Conservation (phyloP, 2,329 filamentous ascomycete genomes). For the Elsinoe arachidis region DNA sequence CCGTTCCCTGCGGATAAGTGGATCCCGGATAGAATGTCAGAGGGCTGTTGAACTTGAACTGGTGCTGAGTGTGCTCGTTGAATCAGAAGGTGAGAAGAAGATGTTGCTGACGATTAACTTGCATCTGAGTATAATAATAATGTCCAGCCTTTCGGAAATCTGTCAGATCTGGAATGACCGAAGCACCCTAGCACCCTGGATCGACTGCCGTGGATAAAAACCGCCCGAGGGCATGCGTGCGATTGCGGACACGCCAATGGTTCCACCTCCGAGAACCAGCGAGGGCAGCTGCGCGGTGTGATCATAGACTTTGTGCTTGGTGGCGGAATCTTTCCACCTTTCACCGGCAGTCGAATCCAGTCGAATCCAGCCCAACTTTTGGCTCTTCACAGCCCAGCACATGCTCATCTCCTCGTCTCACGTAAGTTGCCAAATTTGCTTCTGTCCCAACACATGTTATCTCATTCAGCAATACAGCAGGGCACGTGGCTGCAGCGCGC, state of each 20-base stretch:
- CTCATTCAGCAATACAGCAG: no score
- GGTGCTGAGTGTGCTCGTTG: background rate
- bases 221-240: background rate
- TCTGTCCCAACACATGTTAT: background rate
- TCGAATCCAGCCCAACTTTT: no score
- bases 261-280: background rate
- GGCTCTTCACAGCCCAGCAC: background rate
- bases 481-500: no score
- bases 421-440: background rate
- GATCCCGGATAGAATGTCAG: background rate
- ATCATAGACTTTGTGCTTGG: slow-evolving; percentile 4
- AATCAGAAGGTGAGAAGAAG: background rate
- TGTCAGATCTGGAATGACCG: background rate
- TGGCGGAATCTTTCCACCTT: slow-evolving; percentile 4
- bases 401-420: background rate
- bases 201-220: background rate
- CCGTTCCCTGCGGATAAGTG: background rate
- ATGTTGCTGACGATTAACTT: background rate
- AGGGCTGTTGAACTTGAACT: background rate
- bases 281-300: background rate
- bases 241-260: background rate
- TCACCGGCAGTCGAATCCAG: background rate
- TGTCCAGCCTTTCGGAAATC: background rate
- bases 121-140: background rate
- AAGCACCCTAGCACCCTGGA: background rate